Evolutionary conservation across 768 basidiomycete species (phyloP), one percentile per base, ranked within the genome.

Genomic region (Lactarius quietus): DNA sequence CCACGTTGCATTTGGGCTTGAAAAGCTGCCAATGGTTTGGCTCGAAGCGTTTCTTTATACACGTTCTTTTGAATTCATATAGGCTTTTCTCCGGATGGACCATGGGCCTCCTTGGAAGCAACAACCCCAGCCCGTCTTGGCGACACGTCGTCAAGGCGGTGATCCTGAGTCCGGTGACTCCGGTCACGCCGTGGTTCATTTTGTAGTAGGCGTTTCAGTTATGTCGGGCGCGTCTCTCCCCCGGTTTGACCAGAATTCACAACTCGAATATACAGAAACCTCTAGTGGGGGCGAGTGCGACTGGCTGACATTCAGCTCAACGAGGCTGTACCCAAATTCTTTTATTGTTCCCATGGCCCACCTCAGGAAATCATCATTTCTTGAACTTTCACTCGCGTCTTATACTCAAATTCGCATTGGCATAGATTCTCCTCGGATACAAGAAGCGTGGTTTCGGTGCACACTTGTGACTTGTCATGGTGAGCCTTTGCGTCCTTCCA

Each of bases 401-500:
- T 43, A 23, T 23, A 45, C 55, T 28, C 41, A 61, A 55, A 10
- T 20, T 6, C 39, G 23, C 26, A 15, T n/a, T 20, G 28, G 2
- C 23, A n/a, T n/a, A 90, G 86, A 75, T 93, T 17, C 75, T 93
- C 18, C 80, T 93, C 10, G 91, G 91, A 4, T 83, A 82, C 70
- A 93, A 93, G 75, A 92, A 92, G 73, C 81, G 91, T 29, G 91
- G 91, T 1, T 86, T 91, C 72, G 91, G 90, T 29, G 76, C 76
- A 41, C 80, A 82, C 66, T 78, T 84, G 89, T 89, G n/a, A n/a
- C n/a, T n/a, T n/a, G n/a, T n/a, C n/a, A n/a, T n/a, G n/a, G n/a
- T n/a, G 68, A 41, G 6, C 56, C 72, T 15, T n/a, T 18, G 18
- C 48, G 38, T 20, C 35, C 63, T 31, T 38, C 10, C 12, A 17